Percentiles rank a stretch among this genome's conserved stretches.
These are phyloP conservation scores for Alternaria novae-zelandiae DNA, from an alignment of 2,329 filamentous ascomycete genomes.

Conservation along the genomic window DNA sequence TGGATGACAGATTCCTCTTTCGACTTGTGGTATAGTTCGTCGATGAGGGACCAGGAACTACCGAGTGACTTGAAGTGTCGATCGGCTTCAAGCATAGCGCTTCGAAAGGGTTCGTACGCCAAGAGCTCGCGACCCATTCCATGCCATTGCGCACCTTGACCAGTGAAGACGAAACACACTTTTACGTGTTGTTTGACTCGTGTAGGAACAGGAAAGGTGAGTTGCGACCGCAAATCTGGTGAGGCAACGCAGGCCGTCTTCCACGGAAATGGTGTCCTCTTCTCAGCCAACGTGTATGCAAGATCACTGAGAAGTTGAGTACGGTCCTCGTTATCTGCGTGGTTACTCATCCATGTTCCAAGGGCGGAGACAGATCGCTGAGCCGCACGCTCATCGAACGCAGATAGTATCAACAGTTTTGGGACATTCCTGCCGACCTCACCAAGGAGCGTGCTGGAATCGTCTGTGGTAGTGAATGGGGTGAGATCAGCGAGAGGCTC, in stretches of 20 bases:
- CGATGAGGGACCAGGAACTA: slow-evolving; percentile 20
- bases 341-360: slow-evolving; percentile 3
- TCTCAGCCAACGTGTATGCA: slow-evolving; percentile 14
- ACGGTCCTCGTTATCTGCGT: background rate
- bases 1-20: slow-evolving; percentile 10
- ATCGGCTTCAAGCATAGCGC: slow-evolving; percentile 15
- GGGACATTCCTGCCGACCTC: background rate
- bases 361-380: background rate
- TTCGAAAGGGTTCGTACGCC: slow-evolving; percentile 14
- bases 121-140: slow-evolving; percentile 34
- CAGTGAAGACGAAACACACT: slow-evolving; percentile 34
- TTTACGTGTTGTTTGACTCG: background rate
- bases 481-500: background rate
- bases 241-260: slow-evolving; percentile 3
- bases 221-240: background rate
- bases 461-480: background rate
- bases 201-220: slow-evolving; percentile 5
- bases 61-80: slow-evolving; percentile 17
- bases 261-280: slow-evolving; percentile 17
- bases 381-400: slow-evolving; percentile 14
- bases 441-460: background rate
- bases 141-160: slow-evolving; percentile 40
- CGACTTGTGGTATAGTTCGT: slow-evolving; percentile 14
- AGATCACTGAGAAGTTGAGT: slow-evolving; percentile 5
- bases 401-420: slow-evolving; percentile 7